phyloP scores from a whole-genome alignment of 2,329 filamentous ascomycete species.

The Nemania bipapillata region DNA sequence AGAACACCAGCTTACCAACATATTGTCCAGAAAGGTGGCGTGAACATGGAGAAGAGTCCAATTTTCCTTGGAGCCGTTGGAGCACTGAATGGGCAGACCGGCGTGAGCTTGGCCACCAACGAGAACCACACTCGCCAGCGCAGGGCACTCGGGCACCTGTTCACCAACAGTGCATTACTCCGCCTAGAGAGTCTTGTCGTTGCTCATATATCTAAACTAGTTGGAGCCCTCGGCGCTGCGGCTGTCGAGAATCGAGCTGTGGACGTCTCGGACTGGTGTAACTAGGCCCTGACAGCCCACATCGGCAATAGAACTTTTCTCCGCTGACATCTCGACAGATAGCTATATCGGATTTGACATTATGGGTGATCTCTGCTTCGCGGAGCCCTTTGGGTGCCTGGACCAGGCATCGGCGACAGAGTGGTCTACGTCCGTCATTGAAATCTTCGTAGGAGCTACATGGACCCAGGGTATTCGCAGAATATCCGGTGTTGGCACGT shows the following conservation, averaged over 20 bases:
- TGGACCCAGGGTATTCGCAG: constrained; percentile 47
- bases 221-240: constrained; percentile 31
- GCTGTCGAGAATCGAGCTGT: constrained; percentile 28
- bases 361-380: constrained; percentile 44
- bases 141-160: constrained; percentile 44
- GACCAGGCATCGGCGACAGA: constrained; percentile 39
- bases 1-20: not conserved
- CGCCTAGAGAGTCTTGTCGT: constrained; percentile 44
- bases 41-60: constrained; percentile 48
- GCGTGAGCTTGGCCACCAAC: constrained; percentile 38
- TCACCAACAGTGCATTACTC: constrained; percentile 45
- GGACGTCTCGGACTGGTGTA: constrained; percentile 47
- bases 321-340: constrained; percentile 18
- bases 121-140: constrained; percentile 46
- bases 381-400: constrained; percentile 47
- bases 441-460: constrained; percentile 41
- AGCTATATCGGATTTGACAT: constrained; percentile 45
- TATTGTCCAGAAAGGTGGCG: constrained; percentile 31
- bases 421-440: constrained; percentile 42
- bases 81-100: constrained; percentile 35
- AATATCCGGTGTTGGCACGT: constrained; percentile 44
- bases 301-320: not conserved
- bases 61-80: constrained; percentile 44
- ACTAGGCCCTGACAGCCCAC: not conserved
- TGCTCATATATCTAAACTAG: constrained; percentile 43